phyloP scores from a whole-genome alignment of 2,329 filamentous ascomycete species.

The Fusarium sp. region DNA sequence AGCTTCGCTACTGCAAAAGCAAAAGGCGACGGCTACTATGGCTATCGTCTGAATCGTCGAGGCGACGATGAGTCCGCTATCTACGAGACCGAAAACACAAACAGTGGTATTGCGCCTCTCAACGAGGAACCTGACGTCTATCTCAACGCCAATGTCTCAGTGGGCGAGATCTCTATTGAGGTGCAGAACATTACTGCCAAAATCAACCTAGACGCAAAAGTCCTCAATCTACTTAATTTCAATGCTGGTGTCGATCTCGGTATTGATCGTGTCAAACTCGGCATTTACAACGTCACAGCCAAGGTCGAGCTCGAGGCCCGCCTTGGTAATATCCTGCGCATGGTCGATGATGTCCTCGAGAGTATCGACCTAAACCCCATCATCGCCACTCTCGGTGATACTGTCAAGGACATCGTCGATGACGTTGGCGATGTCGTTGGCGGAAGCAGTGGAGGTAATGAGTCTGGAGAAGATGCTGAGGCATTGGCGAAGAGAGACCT shows the following conservation, averaged over 20 bases:
- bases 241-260: conserved; percentile 25
- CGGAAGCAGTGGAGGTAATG: neutral
- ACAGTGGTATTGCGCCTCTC: conserved; percentile 4
- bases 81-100: conserved; percentile 25
- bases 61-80: conserved; percentile 21
- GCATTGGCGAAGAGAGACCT: conserved; percentile 14
- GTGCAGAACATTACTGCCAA: conserved; percentile 23
- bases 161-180: conserved; percentile 19
- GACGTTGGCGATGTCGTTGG: conserved; percentile 10
- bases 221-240: conserved; percentile 24
- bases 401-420: conserved; percentile 1
- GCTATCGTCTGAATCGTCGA: conserved; percentile 17
- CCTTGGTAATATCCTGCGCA: conserved; percentile 15
- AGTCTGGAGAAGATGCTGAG: neutral
- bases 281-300: conserved; percentile 25
- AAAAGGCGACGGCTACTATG: conserved; percentile 19
- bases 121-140: conserved; percentile 23
- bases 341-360: conserved; percentile 25
- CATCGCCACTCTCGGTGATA: conserved; percentile 14
- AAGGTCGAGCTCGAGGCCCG: conserved; percentile 25
- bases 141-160: conserved; percentile 17
- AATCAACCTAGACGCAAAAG: conserved; percentile 24
- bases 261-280: conserved; percentile 21
- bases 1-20: conserved; percentile 4
- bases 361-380: conserved; percentile 22